A percentile compares a stretch with the other conserved stretches of the same genome.
Conservation (phyloP, 352 stramenopile genomes). For the Globisporangium recalcitrans region DNA sequence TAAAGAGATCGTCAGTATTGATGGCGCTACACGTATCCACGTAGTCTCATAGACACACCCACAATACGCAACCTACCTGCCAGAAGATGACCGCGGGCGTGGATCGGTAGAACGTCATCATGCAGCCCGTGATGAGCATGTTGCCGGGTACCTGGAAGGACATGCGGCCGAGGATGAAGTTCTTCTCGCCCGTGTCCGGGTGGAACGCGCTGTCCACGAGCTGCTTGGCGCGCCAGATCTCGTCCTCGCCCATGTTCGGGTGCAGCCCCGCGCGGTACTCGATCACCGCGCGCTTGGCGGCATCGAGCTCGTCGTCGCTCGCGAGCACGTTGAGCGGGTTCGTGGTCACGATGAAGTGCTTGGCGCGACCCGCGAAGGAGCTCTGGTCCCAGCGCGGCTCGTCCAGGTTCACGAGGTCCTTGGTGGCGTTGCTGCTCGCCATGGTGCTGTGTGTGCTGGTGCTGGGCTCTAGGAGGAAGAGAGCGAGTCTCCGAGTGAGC, state of each 20-base stretch:
- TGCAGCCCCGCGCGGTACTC: constrained; percentile 49
- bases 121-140: constrained; percentile 86
- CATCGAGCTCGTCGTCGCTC: constrained; percentile 66
- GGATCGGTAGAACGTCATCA: constrained; percentile 85
- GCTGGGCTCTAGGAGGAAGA: not conserved
- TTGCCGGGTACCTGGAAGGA: constrained; percentile 85
- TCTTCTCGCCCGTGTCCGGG: constrained; percentile 87
- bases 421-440: not conserved
- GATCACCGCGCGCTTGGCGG: constrained; percentile 63
- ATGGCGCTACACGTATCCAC: not conserved
- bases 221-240: constrained; percentile 83
- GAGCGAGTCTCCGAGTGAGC: not conserved
- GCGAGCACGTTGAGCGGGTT: constrained; percentile 82
- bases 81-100: constrained; percentile 82
- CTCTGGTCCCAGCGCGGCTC: constrained; percentile 81
- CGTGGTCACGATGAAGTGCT: constrained; percentile 86
- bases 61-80: constrained; percentile 37
- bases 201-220: constrained; percentile 87
- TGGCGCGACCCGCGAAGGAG: constrained; percentile 69
- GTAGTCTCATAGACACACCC: not conserved
- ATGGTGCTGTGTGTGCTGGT: constrained; percentile 28
- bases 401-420: constrained; percentile 40
- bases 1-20: not conserved
- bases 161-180: constrained; percentile 85
- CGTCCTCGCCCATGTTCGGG: constrained; percentile 43